These are phyloP conservation scores for Hyaloscypha bicolor DNA, from an alignment of 495 filamentous ascomycete genomes.

Conservation along the genomic window DNA sequence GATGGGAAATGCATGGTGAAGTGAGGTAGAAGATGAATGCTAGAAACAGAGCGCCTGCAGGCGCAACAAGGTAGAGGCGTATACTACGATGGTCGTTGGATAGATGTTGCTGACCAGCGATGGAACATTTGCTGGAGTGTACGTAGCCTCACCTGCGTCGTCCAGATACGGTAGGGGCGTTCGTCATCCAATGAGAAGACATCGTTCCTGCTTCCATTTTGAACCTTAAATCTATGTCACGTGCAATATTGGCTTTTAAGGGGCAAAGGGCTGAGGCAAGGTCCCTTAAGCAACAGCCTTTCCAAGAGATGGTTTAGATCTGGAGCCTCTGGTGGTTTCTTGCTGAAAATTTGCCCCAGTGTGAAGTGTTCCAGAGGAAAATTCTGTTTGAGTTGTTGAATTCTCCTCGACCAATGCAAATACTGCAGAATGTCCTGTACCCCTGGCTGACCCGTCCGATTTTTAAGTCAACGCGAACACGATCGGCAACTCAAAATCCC, in stretches of 20 bases:
- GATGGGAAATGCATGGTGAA: conserved; percentile 31
- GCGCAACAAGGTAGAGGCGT: conserved; percentile 27
- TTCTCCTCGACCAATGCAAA: no score
- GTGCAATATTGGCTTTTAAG: not conserved
- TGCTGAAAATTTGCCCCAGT: no score
- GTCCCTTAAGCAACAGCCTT: no score
- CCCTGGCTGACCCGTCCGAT: not conserved
- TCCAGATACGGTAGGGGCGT: not conserved
- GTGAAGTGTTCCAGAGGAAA: no score
- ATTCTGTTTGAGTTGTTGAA: no score
- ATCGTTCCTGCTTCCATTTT: not conserved
- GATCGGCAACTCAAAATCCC: conserved; percentile 10
- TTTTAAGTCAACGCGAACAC: not conserved
- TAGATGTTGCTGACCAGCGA: not conserved
- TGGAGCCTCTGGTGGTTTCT: no score
- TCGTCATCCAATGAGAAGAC: not conserved
- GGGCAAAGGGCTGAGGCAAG: no score
- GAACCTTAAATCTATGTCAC: not conserved
- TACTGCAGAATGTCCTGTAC: not conserved
- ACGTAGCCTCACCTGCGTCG: not conserved
- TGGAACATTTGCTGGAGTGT: not conserved
- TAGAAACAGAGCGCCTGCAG: conserved; percentile 24
- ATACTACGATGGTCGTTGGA: conserved; percentile 15
- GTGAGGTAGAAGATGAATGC: conserved; percentile 16
- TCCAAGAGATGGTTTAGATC: no score